Conservation (phyloP, 75 land plant species). For the Chamaecyparis obtusa region DNA sequence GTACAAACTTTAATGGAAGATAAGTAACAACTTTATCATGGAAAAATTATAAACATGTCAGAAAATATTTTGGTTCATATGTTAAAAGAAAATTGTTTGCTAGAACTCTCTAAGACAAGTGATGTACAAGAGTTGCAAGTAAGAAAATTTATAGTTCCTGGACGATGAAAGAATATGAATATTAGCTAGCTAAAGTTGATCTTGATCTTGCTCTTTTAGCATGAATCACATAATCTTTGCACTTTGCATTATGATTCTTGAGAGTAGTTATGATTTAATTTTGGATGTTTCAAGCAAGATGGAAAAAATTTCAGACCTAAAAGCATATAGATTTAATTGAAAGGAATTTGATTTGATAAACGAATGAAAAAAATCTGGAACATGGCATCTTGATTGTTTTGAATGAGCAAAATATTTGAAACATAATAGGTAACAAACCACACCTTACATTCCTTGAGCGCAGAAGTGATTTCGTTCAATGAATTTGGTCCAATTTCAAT, state of each 20-base stretch:
- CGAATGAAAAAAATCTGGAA: background rate
- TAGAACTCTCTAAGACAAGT: background rate
- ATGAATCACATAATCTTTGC: background rate
- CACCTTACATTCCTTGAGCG: constrained; percentile 56
- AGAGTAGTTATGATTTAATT: background rate
- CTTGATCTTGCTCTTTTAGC: background rate
- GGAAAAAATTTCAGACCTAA: background rate
- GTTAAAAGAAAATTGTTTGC: background rate
- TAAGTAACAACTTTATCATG: no score
- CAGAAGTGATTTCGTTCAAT: constrained; percentile 32
- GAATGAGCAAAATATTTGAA: background rate
- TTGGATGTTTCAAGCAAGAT: background rate
- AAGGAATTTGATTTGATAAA: background rate
- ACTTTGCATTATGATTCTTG: background rate
- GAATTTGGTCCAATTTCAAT: constrained; percentile 58
- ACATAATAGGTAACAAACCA: background rate
- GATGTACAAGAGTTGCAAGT: background rate
- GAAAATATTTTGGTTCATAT: no score
- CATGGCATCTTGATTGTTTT: background rate
- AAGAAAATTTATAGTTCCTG: background rate
- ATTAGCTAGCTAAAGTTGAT: background rate
- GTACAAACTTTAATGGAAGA: no score
- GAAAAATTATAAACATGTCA: no score
- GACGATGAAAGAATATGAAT: background rate
- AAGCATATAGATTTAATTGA: background rate